Percentiles rank a stretch among this genome's conserved stretches.
Evolutionary conservation across 768 basidiomycete genomes (phyloP).

Genomic region (Lentinula detonsa): DNA sequence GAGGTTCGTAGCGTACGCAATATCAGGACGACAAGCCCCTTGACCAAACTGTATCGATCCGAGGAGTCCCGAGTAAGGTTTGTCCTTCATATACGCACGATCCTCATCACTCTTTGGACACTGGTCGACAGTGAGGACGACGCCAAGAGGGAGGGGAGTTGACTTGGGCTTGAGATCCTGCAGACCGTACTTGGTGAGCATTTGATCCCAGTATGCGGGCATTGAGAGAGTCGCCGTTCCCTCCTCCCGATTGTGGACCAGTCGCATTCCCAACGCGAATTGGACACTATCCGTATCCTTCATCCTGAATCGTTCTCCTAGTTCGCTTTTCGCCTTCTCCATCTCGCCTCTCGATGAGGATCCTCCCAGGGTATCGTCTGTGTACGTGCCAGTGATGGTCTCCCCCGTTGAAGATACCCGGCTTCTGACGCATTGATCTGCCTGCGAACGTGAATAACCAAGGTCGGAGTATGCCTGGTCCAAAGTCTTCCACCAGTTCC

Average conservation of each 20-base stretch:
- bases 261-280: too few relatives aligned
- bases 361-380: slow-evolving; percentile 5
- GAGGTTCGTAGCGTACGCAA: neutral
- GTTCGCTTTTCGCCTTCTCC: slow-evolving; percentile 2
- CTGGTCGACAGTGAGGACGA: neutral
- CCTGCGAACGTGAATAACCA: slow-evolving; percentile 1
- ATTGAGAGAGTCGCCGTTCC: too few relatives aligned
- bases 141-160: slow-evolving; percentile 8
- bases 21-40: neutral
- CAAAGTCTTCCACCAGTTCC: slow-evolving; percentile 7
- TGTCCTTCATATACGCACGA: neutral
- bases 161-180: slow-evolving; percentile 1
- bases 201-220: too few relatives aligned
- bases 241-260: too few relatives aligned
- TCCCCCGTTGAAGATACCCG: neutral
- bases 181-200: slow-evolving; percentile 6
- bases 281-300: too few relatives aligned
- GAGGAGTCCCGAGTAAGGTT: slow-evolving; percentile 4
- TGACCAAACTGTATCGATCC: slow-evolving; percentile 2
- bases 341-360: neutral
- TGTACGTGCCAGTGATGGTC: slow-evolving; percentile 8
- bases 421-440: slow-evolving; percentile 7
- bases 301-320: neutral
- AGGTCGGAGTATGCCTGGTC: slow-evolving; percentile 1
- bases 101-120: neutral